phyloP scores from a whole-genome alignment of 176 grass and related monocot species.

The Triticum monococcum region DNA sequence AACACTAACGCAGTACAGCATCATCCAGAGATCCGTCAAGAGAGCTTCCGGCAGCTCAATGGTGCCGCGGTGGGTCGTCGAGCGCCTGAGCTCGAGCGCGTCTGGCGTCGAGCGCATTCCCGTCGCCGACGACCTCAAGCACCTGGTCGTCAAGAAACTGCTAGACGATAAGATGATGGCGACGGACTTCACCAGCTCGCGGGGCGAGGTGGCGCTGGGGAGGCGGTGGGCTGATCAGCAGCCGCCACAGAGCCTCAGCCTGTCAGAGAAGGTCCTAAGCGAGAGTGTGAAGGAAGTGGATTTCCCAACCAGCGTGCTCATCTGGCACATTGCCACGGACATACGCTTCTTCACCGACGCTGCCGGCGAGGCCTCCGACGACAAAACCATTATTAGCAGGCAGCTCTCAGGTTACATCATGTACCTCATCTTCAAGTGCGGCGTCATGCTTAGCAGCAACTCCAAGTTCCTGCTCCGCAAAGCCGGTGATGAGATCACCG shows the following conservation, averaged over 20 bases:
- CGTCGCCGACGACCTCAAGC: not conserved
- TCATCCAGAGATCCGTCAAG: not conserved
- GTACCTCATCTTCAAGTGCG: constrained; percentile 28
- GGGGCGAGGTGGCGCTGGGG: not conserved
- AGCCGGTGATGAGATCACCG: constrained; percentile 5
- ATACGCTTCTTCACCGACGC: not conserved
- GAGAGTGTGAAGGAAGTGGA: constrained; percentile 12
- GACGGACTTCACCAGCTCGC: constrained; percentile 21
- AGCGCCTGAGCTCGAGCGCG: not conserved
- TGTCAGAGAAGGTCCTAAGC: not conserved
- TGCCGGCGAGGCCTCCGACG: not conserved
- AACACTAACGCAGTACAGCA: constrained; percentile 14
- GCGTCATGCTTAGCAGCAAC: constrained; percentile 12
- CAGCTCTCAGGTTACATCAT: constrained; percentile 32
- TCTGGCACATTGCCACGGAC: constrained; percentile 25
- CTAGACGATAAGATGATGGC: not conserved
- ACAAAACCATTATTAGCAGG: constrained; percentile 19
- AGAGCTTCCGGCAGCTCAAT: not conserved
- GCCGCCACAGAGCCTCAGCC: not conserved
- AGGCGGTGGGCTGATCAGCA: not conserved
- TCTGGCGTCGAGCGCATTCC: not conserved
- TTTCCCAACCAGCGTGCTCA: constrained; percentile 15
- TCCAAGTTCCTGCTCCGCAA: constrained; percentile 27
- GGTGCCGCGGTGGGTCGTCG: not conserved
- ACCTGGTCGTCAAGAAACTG: constrained; percentile 14